Percentiles rank a stretch among this genome's conserved stretches.
These are phyloP conservation scores for Talaromyces adpressus DNA, from an alignment of 495 filamentous ascomycete species.

Conservation along the genomic window DNA sequence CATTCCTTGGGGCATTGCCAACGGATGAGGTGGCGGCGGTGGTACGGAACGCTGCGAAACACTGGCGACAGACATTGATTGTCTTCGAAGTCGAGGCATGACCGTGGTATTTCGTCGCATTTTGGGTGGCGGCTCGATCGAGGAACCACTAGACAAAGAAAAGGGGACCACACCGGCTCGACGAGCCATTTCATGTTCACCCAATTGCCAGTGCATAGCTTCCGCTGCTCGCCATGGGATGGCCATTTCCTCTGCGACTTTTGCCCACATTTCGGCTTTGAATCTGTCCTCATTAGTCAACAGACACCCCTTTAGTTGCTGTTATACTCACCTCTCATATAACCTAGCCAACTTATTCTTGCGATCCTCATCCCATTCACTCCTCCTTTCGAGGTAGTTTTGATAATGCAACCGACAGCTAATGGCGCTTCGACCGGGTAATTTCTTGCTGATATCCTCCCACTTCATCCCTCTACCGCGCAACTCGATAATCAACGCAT, in stretches of 20 bases:
- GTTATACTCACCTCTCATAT: slow-evolving; percentile 76
- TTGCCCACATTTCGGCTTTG: slow-evolving; percentile 95
- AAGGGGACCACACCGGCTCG: slow-evolving; percentile 82
- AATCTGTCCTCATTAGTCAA: slow-evolving; percentile 50
- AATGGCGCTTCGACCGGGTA: slow-evolving; percentile 87
- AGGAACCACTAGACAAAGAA: slow-evolving; percentile 53
- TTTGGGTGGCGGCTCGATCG: slow-evolving; percentile 45
- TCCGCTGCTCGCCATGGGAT: slow-evolving; percentile 94
- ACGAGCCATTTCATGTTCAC: slow-evolving; percentile 85
- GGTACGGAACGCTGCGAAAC: slow-evolving; percentile 3
- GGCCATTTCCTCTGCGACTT: slow-evolving; percentile 89
- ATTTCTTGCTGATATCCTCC: slow-evolving; percentile 89
- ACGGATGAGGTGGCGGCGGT: background rate
- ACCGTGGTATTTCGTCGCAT: slow-evolving; percentile 37
- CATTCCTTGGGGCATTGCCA: background rate
- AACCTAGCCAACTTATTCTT: slow-evolving; percentile 93
- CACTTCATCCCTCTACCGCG: slow-evolving; percentile 90
- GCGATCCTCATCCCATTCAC: slow-evolving; percentile 94
- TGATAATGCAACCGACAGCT: slow-evolving; percentile 94
- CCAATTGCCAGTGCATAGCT: slow-evolving; percentile 96
- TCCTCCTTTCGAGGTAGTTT: slow-evolving; percentile 86
- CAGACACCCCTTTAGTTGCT: background rate
- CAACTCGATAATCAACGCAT: slow-evolving; percentile 81
- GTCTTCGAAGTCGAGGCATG: slow-evolving; percentile 34
- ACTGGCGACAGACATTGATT: slow-evolving; percentile 6